Conservation (phyloP, 2,329 filamentous ascomycete genomes). For the Conoideocrella luteorostrata region DNA sequence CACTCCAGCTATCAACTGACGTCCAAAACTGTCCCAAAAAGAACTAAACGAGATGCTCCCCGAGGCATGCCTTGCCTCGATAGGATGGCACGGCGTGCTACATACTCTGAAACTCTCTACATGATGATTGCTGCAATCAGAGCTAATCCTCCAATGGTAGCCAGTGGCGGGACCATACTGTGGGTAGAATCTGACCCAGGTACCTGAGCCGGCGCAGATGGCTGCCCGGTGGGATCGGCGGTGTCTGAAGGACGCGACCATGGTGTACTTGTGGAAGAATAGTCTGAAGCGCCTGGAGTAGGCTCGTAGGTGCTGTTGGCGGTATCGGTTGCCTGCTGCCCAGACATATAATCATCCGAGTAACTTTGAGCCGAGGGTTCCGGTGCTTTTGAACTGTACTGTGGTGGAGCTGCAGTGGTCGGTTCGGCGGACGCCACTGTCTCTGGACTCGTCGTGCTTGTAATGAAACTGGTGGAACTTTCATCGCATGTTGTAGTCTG, state of each 20-base stretch:
- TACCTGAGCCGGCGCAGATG: constrained; percentile 20
- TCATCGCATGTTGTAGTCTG: constrained; percentile 5
- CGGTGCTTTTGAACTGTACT: constrained; percentile 5
- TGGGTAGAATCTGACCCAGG: constrained; percentile 20
- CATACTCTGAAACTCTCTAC: constrained; percentile 6
- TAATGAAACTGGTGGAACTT: background rate
- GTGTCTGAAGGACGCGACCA: constrained; percentile 16
- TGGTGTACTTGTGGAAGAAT: constrained; percentile 16
- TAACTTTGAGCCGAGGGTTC: constrained; percentile 4
- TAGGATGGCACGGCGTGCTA: background rate
- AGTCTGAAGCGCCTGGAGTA: constrained; percentile 8
- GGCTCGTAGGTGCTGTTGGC: constrained; percentile 9
- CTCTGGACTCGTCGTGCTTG: background rate
- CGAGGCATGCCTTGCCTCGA: background rate
- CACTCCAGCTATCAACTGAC: constrained; percentile 14
- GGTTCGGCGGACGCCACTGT: background rate
- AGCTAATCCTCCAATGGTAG: constrained; percentile 18
- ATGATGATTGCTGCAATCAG: constrained; percentile 21
- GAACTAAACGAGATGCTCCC: constrained; percentile 8
- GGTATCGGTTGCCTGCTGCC: constrained; percentile 7
- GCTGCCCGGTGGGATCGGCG: constrained; percentile 13
- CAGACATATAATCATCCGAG: constrained; percentile 1
- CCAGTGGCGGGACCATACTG: constrained; percentile 15
- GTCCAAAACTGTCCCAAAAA: constrained; percentile 16
- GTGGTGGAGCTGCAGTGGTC: constrained; percentile 1